phyloP scores from a whole-genome alignment of 1,284 basidiomycete species.

The Leccinum angustisporum region DNA sequence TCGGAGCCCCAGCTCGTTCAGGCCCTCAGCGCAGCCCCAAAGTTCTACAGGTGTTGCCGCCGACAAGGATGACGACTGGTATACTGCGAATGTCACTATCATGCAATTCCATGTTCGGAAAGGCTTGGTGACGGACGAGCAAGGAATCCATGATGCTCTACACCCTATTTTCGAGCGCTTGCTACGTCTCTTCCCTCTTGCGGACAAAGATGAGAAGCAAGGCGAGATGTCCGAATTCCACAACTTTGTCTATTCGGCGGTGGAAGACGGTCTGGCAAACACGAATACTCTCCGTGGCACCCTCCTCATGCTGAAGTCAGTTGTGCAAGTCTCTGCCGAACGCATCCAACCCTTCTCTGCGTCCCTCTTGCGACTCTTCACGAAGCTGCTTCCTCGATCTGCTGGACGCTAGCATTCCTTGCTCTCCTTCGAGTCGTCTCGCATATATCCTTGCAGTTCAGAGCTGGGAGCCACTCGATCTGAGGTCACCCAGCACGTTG shows the following conservation, averaged over 20 bases:
- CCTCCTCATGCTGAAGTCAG: slow-evolving; percentile 85
- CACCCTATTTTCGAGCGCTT: slow-evolving; percentile 87
- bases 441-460: too few relatives aligned
- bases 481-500: slow-evolving; percentile 18
- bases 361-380: slow-evolving; percentile 82
- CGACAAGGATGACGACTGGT: slow-evolving; percentile 87
- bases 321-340: slow-evolving; percentile 83
- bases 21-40: slow-evolving; percentile 81
- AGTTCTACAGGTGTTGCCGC: slow-evolving; percentile 87
- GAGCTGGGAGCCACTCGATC: too few relatives aligned
- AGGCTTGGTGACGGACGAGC: slow-evolving; percentile 80
- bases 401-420: too few relatives aligned
- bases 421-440: too few relatives aligned
- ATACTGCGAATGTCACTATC: slow-evolving; percentile 69
- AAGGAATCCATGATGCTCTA: slow-evolving; percentile 74
- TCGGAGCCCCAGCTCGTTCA: slow-evolving; percentile 64
- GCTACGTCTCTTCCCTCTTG: slow-evolving; percentile 79
- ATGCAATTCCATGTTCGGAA: slow-evolving; percentile 90
- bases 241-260: slow-evolving; percentile 70
- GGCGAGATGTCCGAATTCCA: slow-evolving; percentile 78
- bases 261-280: slow-evolving; percentile 82
- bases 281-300: slow-evolving; percentile 76
- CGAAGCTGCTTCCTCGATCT: slow-evolving; percentile 50
- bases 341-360: slow-evolving; percentile 82
- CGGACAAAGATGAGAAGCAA: slow-evolving; percentile 77